Evolutionary conservation across 306 rosid genomes (phyloP).

Genomic region (Cicer pinnatifidum): DNA sequence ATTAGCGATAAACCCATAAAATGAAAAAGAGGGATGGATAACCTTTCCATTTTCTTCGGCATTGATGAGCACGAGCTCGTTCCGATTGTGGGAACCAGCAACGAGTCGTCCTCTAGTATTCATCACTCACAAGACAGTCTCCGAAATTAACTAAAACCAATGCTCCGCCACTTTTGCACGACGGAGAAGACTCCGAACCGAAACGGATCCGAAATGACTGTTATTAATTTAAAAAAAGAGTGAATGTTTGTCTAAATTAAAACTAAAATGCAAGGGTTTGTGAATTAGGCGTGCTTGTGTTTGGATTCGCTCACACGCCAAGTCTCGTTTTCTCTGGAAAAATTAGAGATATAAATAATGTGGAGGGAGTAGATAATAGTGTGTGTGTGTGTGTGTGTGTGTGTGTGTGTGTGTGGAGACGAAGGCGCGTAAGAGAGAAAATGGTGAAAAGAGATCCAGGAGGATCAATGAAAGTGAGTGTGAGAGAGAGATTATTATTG

Average conservation of each 20-base stretch:
- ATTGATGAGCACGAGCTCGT: constrained; percentile 81
- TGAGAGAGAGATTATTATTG: neutral
- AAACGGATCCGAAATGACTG: constrained; percentile 35
- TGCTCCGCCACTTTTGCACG: constrained; percentile 36
- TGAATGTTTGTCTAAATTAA: no score
- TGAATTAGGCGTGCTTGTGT: neutral
- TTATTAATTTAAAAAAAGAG: neutral
- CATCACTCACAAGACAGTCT: constrained; percentile 49
- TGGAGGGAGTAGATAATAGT: constrained; percentile 4
- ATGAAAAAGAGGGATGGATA: neutral
- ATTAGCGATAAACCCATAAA: constrained; percentile 12
- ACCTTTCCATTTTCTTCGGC: constrained; percentile 76
- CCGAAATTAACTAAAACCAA: constrained; percentile 7
- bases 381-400: no score
- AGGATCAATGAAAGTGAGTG: constrained; percentile 30
- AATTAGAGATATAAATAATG: neutral
- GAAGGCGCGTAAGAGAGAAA: constrained; percentile 63
- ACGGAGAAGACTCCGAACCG: constrained; percentile 7
- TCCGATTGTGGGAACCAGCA: constrained; percentile 86
- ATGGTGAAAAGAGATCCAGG: constrained; percentile 2
- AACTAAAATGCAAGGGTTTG: neutral
- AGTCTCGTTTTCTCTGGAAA: constrained; percentile 26
- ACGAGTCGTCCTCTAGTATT: constrained; percentile 74
- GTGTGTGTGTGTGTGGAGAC: constrained; percentile 21
- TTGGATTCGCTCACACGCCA: constrained; percentile 51